Evolutionary conservation across 2,329 filamentous ascomycete species (phyloP).

Genomic region (Phyllosticta citrichinensis): DNA sequence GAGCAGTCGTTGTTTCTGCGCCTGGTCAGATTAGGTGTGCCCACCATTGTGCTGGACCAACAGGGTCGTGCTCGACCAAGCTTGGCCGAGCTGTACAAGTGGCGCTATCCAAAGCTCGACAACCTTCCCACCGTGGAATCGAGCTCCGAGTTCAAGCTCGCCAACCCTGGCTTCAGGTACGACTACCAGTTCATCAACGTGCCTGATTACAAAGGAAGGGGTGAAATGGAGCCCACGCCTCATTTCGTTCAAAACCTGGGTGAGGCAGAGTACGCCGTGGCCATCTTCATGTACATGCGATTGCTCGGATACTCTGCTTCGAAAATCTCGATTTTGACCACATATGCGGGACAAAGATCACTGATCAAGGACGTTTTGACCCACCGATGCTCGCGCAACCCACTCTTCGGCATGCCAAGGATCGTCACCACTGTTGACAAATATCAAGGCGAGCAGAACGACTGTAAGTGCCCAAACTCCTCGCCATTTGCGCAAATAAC

Average conservation of each 20-base stretch:
- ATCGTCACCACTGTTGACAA: constrained; percentile 94
- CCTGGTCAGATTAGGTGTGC: constrained; percentile 84
- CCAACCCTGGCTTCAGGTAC: constrained; percentile 85
- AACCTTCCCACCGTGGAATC: constrained; percentile 67
- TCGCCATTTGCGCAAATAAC: neutral
- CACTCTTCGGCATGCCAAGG: constrained; percentile 79
- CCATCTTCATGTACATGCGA: constrained; percentile 95
- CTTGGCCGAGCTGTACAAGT: constrained; percentile 83
- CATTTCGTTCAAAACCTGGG: constrained; percentile 96
- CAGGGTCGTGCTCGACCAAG: constrained; percentile 84
- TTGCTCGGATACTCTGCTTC: constrained; percentile 80
- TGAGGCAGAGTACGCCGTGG: constrained; percentile 94
- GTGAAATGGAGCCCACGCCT: constrained; percentile 80
- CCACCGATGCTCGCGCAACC: constrained; percentile 73
- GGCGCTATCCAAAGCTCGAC: constrained; percentile 75
- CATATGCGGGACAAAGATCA: constrained; percentile 85
- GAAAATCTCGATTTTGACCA: constrained; percentile 80
- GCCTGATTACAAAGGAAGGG: constrained; percentile 79
- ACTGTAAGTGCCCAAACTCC: constrained; percentile 56
- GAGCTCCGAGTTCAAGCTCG: constrained; percentile 60
- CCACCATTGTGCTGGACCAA: constrained; percentile 78
- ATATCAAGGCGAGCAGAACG: constrained; percentile 98
- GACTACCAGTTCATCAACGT: constrained; percentile 98
- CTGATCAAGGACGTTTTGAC: constrained; percentile 77
- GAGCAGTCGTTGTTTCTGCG: constrained; percentile 93